Percentiles rank a stretch among this genome's conserved stretches.
Evolutionary conservation across 2,329 filamentous ascomycete genomes (phyloP).

Genomic region (Venturia aucupariae): DNA sequence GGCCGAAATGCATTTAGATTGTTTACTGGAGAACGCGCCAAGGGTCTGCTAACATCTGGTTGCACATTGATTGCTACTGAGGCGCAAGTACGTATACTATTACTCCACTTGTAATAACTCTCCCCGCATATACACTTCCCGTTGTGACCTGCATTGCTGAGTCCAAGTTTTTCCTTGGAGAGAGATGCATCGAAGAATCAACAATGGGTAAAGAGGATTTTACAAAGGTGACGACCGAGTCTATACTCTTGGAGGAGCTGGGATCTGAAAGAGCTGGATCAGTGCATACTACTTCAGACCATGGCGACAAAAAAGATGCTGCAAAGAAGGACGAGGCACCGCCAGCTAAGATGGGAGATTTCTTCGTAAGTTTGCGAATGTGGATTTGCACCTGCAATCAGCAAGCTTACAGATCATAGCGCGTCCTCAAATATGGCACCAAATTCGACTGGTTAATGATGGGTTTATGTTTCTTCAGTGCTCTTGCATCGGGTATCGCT

Average conservation of each 20-base stretch:
- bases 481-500: constrained; percentile 12
- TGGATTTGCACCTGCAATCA: neutral
- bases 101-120: neutral
- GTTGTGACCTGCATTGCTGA: neutral
- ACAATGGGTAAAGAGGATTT: constrained; percentile 2
- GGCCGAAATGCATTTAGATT: constrained; percentile 1
- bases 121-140: neutral
- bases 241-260: neutral
- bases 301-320: constrained; percentile 2
- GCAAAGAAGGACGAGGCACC: constrained; percentile 4
- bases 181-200: neutral
- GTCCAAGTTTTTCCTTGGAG: neutral
- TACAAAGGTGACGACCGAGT: neutral
- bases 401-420: neutral
- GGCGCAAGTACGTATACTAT: neutral
- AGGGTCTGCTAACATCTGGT: neutral
- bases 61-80: neutral
- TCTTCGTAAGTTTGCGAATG: constrained; percentile 1
- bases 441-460: constrained; percentile 9
- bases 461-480: constrained; percentile 10
- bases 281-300: neutral
- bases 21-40: neutral
- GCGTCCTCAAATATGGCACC: constrained; percentile 7
- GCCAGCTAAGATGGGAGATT: neutral
- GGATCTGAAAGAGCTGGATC: constrained; percentile 2